These are phyloP conservation scores for Glonium stellatum DNA, from an alignment of 495 filamentous ascomycete species.

Conservation along the genomic window DNA sequence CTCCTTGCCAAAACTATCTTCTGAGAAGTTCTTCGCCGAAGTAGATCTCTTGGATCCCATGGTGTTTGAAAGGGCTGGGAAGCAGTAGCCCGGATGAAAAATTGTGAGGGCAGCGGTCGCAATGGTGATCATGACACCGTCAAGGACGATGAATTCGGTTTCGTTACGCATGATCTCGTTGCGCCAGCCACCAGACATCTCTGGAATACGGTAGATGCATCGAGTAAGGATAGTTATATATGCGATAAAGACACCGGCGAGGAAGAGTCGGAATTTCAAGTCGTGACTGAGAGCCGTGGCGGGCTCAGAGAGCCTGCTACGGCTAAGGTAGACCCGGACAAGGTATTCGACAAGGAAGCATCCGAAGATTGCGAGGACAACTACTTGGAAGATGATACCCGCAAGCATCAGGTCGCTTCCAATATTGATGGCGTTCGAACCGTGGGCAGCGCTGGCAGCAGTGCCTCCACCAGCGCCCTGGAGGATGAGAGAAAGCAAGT, in stretches of 20 bases:
- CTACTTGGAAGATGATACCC: conserved; percentile 37
- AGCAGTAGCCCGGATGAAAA: conserved; percentile 26
- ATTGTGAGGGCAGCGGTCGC: conserved; percentile 12
- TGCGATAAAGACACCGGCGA: conserved; percentile 16
- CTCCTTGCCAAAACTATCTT: neutral
- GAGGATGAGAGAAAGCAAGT: conserved; percentile 45
- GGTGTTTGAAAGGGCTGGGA: conserved; percentile 20
- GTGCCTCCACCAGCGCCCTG: conserved; percentile 49
- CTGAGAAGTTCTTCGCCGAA: neutral
- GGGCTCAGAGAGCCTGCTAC: conserved; percentile 4
- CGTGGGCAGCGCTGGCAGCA: conserved; percentile 27
- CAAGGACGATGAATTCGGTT: conserved; percentile 24
- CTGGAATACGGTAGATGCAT: conserved; percentile 35
- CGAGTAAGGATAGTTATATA: conserved; percentile 28
- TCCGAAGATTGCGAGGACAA: conserved; percentile 33
- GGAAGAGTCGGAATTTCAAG: conserved; percentile 17
- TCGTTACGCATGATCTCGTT: conserved; percentile 25
- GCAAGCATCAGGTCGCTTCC: conserved; percentile 36
- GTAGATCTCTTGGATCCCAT: conserved; percentile 9
- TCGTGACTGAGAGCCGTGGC: conserved; percentile 4
- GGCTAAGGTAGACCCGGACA: conserved; percentile 20
- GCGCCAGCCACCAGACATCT: conserved; percentile 32
- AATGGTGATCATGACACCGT: conserved; percentile 27
- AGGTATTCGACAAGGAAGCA: conserved; percentile 25
- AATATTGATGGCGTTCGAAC: conserved; percentile 13